Evolutionary conservation across 768 basidiomycete species (phyloP).

Genomic region (Boletus rubroflammeus): DNA sequence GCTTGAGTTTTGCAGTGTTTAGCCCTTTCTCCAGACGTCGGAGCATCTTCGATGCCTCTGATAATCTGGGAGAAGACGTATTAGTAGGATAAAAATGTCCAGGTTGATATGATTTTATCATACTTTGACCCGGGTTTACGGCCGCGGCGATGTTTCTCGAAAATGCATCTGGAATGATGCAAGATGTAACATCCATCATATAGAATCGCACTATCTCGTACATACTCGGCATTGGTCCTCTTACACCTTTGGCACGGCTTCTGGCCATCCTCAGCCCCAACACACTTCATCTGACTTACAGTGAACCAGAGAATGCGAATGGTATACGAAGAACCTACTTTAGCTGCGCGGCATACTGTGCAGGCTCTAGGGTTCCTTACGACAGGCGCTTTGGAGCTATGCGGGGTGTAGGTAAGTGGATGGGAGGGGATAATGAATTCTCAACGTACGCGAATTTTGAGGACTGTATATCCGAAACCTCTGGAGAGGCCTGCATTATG

Average conservation of each 20-base stretch:
- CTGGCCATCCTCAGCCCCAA: slow-evolving; percentile 81
- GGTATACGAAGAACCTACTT: slow-evolving; percentile 43
- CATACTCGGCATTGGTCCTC: slow-evolving; percentile 73
- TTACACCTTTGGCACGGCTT: slow-evolving; percentile 82
- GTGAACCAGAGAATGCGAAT: slow-evolving; percentile 16
- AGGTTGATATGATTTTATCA: slow-evolving; percentile 20
- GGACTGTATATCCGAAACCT: slow-evolving; percentile 29
- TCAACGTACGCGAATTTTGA: slow-evolving; percentile 28
- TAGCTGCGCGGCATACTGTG: slow-evolving; percentile 81
- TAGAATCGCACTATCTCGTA: slow-evolving; percentile 13
- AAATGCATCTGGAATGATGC: slow-evolving; percentile 56
- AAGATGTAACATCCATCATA: slow-evolving; percentile 13
- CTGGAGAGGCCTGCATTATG: slow-evolving; percentile 30
- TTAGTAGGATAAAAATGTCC: neutral
- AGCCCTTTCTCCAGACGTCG: slow-evolving; percentile 82
- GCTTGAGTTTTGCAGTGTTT: slow-evolving; percentile 73
- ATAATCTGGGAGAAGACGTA: slow-evolving; percentile 49
- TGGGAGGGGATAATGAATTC: slow-evolving; percentile 4
- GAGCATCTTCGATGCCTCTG: slow-evolving; percentile 87
- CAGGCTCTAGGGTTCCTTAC: slow-evolving; percentile 61
- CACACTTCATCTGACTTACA: slow-evolving; percentile 76
- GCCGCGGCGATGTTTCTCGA: slow-evolving; percentile 86
- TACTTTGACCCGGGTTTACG: slow-evolving; percentile 90
- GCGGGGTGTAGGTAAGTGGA: slow-evolving; percentile 7
- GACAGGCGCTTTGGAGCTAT: slow-evolving; percentile 42